Evolutionary conservation across 371 early-diverging fungal species (phyloP), one percentile per base, ranked within the genome.

Genomic region (Synchytrium microbalum): DNA sequence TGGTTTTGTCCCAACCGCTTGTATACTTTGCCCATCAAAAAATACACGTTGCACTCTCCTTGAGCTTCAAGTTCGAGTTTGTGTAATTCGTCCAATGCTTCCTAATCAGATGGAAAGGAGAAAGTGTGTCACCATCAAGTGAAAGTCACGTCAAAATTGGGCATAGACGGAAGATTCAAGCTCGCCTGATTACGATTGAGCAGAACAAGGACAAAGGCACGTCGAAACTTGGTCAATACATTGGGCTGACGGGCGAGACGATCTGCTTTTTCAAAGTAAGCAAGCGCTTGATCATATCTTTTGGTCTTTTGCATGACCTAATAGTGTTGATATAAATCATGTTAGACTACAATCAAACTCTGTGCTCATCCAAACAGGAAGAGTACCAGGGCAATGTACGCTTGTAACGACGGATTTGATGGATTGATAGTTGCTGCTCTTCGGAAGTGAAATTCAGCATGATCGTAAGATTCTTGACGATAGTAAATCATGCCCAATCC

Each of bases 1-100:
- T 75, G 73, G 52, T 70, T 70, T 33, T 84, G 66, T 0, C 84
- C 85, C 29, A 84, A 65, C 66, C 75, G 73, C 1, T 78, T 73
- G 66, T 85, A 79, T 28, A 85, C 77, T 64, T 81, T 81, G 14
- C 89, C 92, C 59, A 86, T 69, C 60, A 88, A 61, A 56, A 88
- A 80, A 51, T 80, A 85, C 14, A 89, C 83, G 28, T 81, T 83
- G 55, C 82, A 78, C 66, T 90, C 88, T 33, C 76, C 68, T 25
- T 79, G 79, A 14, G 79, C 72, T 26, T 74, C 61, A 1, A 63
- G 63, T 57, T 73, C 72, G 24, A 88, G 67, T 33, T 70, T 67
- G 54, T 82, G 76, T 13, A 88, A 72, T 19, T 80, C 78, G 23
- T 65, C 65, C 3, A 87, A 65, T 0, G 88, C 87, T n/a, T 77